phyloP scores from a whole-genome alignment of 345 rosid genomes.

The Ailanthus altissimus region DNA sequence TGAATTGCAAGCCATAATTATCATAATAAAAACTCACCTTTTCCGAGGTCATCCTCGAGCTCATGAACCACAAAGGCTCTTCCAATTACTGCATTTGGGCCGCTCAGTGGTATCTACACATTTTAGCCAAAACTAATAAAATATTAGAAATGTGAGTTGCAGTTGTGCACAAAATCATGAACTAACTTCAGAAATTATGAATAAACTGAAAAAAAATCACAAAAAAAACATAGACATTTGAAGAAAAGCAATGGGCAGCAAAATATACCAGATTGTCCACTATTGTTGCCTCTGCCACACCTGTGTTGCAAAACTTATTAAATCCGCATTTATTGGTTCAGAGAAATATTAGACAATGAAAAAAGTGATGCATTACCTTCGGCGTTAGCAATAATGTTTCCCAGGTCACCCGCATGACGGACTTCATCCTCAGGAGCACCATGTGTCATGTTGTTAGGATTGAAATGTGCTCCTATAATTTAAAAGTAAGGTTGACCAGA shows the following conservation, averaged over 20 bases:
- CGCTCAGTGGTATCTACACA: conserved; percentile 73
- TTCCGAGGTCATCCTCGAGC: conserved; percentile 97
- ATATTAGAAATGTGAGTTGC: not conserved
- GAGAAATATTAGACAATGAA: conserved; percentile 3
- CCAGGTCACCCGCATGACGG: conserved; percentile 99
- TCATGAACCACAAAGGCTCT: conserved; percentile 97
- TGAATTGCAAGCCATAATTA: conserved; percentile 4
- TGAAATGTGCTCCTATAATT: conserved; percentile 81
- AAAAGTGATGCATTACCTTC: conserved; percentile 55
- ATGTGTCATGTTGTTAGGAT: conserved; percentile 82
- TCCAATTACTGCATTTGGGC: conserved; percentile 78
- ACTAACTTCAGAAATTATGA: not conserved
- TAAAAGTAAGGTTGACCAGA: not conserved
- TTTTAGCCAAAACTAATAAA: conserved; percentile 16
- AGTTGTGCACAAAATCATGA: not conserved
- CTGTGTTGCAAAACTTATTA: conserved; percentile 40
- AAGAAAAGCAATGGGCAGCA: conserved; percentile 1
- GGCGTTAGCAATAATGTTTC: conserved; percentile 93
- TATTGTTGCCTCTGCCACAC: conserved; percentile 88
- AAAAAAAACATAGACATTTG: not conserved
- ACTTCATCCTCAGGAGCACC: conserved; percentile 93
- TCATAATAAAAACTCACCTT: conserved; percentile 47
- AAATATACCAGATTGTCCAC: conserved; percentile 70
- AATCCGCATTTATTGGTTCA: not conserved
- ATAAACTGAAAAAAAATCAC: not conserved